Percentiles rank a stretch among this genome's conserved stretches.
These are phyloP conservation scores for Linnemannia elongata DNA, from an alignment of 192 early-diverging fungal species.

Conservation along the genomic window DNA sequence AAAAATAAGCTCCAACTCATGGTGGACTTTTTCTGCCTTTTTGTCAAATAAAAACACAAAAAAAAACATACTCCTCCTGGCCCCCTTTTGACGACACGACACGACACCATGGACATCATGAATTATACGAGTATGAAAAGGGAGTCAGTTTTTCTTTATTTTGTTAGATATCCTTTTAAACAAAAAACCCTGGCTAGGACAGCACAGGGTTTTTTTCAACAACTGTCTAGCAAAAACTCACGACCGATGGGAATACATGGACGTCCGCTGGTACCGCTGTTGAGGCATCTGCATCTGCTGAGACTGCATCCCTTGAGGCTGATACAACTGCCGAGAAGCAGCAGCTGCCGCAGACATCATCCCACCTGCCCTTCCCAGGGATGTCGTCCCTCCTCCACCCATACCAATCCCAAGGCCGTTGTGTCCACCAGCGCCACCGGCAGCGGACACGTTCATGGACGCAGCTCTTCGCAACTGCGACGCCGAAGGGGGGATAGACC, in stretches of 20 bases:
- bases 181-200: neutral
- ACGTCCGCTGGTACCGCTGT: constrained; percentile 25
- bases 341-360: neutral
- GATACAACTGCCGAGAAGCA: constrained; percentile 9
- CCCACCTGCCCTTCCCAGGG: constrained; percentile 10
- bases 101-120: no score
- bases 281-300: constrained; percentile 5
- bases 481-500: neutral
- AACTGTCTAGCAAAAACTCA: neutral
- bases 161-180: neutral
- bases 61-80: no score
- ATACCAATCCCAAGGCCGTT: neutral
- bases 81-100: no score
- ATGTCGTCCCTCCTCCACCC: constrained; percentile 8
- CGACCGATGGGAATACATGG: constrained; percentile 24
- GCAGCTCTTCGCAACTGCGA: constrained; percentile 16
- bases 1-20: neutral
- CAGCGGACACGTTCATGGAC: neutral
- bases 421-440: neutral
- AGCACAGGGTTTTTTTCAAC: neutral
- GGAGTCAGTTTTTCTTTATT: neutral
- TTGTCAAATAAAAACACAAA: neutral
- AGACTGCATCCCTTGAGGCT: neutral
- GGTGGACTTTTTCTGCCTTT: neutral
- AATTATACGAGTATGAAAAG: no score